These are phyloP conservation scores for Alternaria arbusti DNA, from an alignment of 2,329 filamentous ascomycete species.

Conservation along the genomic window DNA sequence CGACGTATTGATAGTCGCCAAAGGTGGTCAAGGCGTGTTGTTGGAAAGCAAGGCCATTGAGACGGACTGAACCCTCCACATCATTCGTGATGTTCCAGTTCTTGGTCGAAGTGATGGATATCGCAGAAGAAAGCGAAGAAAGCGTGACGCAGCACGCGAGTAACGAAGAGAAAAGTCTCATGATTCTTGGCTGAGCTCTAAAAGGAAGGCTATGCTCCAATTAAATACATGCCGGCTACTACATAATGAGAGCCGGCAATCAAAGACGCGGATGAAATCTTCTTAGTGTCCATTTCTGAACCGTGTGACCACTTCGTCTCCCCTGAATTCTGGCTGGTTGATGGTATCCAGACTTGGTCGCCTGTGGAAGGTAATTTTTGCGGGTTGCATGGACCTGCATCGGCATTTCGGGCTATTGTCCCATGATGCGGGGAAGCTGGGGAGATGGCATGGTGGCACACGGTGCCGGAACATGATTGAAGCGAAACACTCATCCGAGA, in stretches of 20 bases:
- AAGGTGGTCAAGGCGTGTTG: slow-evolving; percentile 57
- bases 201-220: not conserved
- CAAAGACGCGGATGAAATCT: not conserved
- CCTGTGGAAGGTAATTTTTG: not conserved
- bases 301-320: not conserved
- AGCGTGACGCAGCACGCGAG: slow-evolving; percentile 15
- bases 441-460: not conserved
- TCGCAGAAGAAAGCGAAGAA: slow-evolving; percentile 21
- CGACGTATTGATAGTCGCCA: slow-evolving; percentile 58
- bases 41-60: slow-evolving; percentile 60
- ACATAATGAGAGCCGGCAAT: not conserved
- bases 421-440: slow-evolving; percentile 18
- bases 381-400: slow-evolving; percentile 7
- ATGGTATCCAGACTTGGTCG: not conserved
- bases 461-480: not conserved
- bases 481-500: not conserved
- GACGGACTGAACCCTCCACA: slow-evolving; percentile 42
- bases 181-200: slow-evolving; percentile 2
- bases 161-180: slow-evolving; percentile 22
- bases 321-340: not conserved
- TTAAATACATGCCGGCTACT: not conserved
- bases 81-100: slow-evolving; percentile 43
- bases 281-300: not conserved
- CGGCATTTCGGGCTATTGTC: slow-evolving; percentile 24
- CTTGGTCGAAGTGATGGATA: slow-evolving; percentile 35